phyloP scores from a whole-genome alignment of 2,329 filamentous ascomycete genomes.

The Apiospora koreana region DNA sequence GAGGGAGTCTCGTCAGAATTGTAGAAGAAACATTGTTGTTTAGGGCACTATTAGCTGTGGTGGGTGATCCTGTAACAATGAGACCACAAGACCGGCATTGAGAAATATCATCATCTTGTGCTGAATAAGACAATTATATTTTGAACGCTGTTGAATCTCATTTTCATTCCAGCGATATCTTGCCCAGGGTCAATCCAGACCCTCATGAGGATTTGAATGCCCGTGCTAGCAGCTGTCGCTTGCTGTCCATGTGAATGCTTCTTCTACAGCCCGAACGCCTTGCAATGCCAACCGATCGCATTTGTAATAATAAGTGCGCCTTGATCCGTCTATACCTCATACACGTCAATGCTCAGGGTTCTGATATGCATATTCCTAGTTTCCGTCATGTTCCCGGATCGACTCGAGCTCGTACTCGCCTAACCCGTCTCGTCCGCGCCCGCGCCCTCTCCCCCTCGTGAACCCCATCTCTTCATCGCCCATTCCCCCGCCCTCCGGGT shows the following conservation, averaged over 20 bases:
- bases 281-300: constrained; percentile 4
- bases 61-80: background rate
- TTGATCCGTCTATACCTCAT: constrained; percentile 2
- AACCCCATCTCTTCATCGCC: constrained; percentile 52
- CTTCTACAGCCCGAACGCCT: constrained; percentile 8
- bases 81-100: background rate
- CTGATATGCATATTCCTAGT: background rate
- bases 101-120: background rate
- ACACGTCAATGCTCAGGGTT: background rate
- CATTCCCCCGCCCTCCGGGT: constrained; percentile 21
- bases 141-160: background rate
- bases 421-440: constrained; percentile 53
- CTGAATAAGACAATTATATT: background rate
- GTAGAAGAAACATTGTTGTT: background rate
- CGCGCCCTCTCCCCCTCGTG: constrained; percentile 50
- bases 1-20: too few species aligned
- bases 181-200: background rate
- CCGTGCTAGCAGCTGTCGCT: background rate
- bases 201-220: background rate
- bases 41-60: background rate
- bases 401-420: constrained; percentile 68
- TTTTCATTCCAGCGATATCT: too few species aligned
- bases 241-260: constrained; percentile 1
- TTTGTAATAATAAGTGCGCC: background rate
- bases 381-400: background rate